phyloP scores from a whole-genome alignment of 2,329 filamentous ascomycete species.

The Cercospora citrullina region DNA sequence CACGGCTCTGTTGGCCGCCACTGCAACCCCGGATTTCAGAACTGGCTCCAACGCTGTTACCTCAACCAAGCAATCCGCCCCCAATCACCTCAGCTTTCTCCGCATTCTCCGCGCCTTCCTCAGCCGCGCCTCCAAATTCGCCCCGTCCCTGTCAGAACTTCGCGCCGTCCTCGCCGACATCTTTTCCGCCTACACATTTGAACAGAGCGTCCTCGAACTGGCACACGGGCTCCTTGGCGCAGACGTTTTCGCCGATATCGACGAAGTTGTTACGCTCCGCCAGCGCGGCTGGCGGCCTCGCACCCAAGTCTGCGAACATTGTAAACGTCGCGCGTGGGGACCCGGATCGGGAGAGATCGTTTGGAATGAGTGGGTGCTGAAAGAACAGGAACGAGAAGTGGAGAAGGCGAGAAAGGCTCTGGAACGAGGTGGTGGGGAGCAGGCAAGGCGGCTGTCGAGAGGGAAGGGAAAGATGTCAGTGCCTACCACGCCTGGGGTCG shows the following conservation, averaged over 20 bases:
- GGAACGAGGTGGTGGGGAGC: slow-evolving; percentile 40
- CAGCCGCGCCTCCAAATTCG: slow-evolving; percentile 73
- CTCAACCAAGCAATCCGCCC: slow-evolving; percentile 25
- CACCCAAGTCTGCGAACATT: slow-evolving; percentile 84
- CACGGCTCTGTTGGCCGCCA: slow-evolving; percentile 77
- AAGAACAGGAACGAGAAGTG: slow-evolving; percentile 47
- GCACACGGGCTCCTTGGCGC: slow-evolving; percentile 85
- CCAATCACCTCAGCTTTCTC: slow-evolving; percentile 70
- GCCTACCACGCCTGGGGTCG: slow-evolving; percentile 41
- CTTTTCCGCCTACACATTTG: slow-evolving; percentile 93
- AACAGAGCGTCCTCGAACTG: slow-evolving; percentile 78
- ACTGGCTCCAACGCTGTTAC: slow-evolving; percentile 10
- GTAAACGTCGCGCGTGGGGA: slow-evolving; percentile 81
- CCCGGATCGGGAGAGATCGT: slow-evolving; percentile 75
- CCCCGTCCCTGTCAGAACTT: slow-evolving; percentile 83
- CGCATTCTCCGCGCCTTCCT: slow-evolving; percentile 88
- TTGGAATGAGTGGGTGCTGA: slow-evolving; percentile 79
- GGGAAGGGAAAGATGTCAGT: slow-evolving; percentile 56
- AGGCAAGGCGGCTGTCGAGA: slow-evolving; percentile 45
- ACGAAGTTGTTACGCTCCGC: slow-evolving; percentile 69
- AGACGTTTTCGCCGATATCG: slow-evolving; percentile 82
- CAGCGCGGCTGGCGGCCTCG: slow-evolving; percentile 86
- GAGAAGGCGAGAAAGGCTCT: slow-evolving; percentile 45
- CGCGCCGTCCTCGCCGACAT: slow-evolving; percentile 83
- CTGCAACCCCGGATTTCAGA: slow-evolving; percentile 53